Evolutionary conservation across 2,329 filamentous ascomycete species (phyloP).

Genomic region (Botrytis medusae): DNA sequence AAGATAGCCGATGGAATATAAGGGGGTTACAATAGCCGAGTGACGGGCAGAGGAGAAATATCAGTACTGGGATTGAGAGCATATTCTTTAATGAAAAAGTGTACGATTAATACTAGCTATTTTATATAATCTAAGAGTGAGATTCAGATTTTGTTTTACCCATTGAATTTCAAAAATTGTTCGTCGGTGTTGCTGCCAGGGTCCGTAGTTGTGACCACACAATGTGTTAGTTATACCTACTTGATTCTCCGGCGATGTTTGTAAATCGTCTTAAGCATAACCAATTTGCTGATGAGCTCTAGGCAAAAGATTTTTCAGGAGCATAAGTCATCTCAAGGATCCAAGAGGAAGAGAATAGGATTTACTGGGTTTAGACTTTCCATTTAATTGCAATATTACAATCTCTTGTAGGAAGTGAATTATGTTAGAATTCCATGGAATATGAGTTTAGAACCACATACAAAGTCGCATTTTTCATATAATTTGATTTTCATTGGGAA

Average conservation of each 20-base stretch:
- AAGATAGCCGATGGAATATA: not conserved
- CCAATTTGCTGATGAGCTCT: not conserved
- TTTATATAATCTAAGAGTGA: not conserved
- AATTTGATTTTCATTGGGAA: fast-evolving
- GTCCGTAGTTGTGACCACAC: not conserved
- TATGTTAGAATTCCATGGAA: not conserved
- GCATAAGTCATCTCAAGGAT: not conserved
- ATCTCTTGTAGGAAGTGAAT: not conserved
- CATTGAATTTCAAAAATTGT: not conserved
- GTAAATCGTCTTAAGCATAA: not conserved
- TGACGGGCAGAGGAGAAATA: not conserved
- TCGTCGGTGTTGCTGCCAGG: not conserved
- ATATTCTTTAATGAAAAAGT: not conserved
- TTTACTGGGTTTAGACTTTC: not conserved
- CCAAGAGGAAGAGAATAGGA: not conserved
- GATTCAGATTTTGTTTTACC: not conserved
- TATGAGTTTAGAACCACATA: not conserved
- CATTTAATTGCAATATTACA: not conserved
- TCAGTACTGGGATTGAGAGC: not conserved
- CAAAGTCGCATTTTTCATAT: fast-evolving
- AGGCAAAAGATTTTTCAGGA: not conserved
- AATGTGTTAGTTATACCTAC: not conserved
- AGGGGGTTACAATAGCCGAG: not conserved
- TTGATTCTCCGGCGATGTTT: not conserved
- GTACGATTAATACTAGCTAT: not conserved